Conservation (phyloP, 192 early-diverging fungal species). For the Coemansia sp. region DNA sequence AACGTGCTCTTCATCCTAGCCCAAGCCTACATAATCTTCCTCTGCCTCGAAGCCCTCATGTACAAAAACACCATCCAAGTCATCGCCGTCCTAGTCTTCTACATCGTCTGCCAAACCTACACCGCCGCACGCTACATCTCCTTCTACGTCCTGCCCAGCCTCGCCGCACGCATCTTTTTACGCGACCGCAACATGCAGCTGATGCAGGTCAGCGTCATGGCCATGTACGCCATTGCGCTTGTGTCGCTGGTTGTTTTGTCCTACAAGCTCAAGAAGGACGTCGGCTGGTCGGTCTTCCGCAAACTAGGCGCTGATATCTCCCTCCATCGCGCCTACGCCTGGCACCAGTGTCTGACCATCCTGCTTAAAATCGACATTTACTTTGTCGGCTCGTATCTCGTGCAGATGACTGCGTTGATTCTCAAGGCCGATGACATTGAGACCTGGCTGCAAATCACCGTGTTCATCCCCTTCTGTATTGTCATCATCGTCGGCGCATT, state of each 20-base stretch:
- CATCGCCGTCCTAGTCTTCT: conserved; percentile 41
- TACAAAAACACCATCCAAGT: conserved; percentile 48
- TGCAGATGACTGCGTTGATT: conserved; percentile 59
- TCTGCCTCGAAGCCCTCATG: conserved; percentile 38
- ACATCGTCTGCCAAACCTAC: conserved; percentile 36
- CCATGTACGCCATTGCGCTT: conserved; percentile 23
- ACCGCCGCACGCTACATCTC: conserved; percentile 27
- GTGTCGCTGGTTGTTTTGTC: conserved; percentile 32
- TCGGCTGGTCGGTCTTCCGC: conserved; percentile 52
- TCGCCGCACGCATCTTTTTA: conserved; percentile 37
- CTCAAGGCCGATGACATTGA: conserved; percentile 44
- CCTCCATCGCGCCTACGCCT: conserved; percentile 48
- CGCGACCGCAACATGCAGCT: conserved; percentile 37
- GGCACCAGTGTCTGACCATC: conserved; percentile 41
- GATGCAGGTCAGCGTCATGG: conserved; percentile 38
- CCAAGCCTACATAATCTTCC: conserved; percentile 40
- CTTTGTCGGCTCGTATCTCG: conserved; percentile 46
- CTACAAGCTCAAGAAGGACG: conserved; percentile 51
- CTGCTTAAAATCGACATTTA: conserved; percentile 49
- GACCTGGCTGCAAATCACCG: conserved; percentile 46
- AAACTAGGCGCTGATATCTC: conserved; percentile 49
- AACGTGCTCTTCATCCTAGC: conserved; percentile 46
- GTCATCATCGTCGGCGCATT: conserved; percentile 25
- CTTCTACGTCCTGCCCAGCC: conserved; percentile 32
- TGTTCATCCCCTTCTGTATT: conserved; percentile 38